Evolutionary conservation across 2,329 filamentous ascomycete genomes (phyloP).

Genomic region (Fusarium illudens): DNA sequence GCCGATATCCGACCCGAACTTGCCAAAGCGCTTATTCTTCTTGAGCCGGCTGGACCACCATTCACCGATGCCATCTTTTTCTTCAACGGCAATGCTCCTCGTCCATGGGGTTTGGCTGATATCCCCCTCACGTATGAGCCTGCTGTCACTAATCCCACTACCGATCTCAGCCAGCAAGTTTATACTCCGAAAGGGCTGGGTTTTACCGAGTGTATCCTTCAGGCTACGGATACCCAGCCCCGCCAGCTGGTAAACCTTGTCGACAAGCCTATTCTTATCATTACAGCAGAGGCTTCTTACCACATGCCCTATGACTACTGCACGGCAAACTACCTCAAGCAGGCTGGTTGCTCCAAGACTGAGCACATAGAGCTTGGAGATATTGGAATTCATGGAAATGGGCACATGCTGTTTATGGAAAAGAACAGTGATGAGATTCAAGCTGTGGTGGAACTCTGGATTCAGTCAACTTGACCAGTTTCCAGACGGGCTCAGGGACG

Average conservation of each 20-base stretch:
- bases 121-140: conserved; percentile 60
- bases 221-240: conserved; percentile 19
- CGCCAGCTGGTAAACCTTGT: conserved; percentile 46
- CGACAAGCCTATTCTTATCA: conserved; percentile 39
- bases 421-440: conserved; percentile 36
- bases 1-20: conserved; percentile 48
- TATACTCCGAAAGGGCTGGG: background rate
- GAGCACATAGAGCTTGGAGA: conserved; percentile 32
- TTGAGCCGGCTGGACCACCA: conserved; percentile 59
- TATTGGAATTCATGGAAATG: conserved; percentile 33
- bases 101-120: conserved; percentile 57
- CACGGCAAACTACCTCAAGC: conserved; percentile 30
- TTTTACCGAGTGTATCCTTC: conserved; percentile 29
- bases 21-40: conserved; percentile 51
- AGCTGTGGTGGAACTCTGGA: conserved; percentile 23
- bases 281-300: conserved; percentile 31
- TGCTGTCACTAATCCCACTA: conserved; percentile 34
- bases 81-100: conserved; percentile 46
- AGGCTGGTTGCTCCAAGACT: conserved; percentile 34
- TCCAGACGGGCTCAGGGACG: too few relatives aligned
- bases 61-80: conserved; percentile 54
- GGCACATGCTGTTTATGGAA: conserved; percentile 41
- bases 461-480: conserved; percentile 1
- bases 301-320: conserved; percentile 37
- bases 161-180: conserved; percentile 23